These are phyloP conservation scores for Adenanthera pavonina DNA, from an alignment of 306 rosid species.

Conservation along the genomic window DNA sequence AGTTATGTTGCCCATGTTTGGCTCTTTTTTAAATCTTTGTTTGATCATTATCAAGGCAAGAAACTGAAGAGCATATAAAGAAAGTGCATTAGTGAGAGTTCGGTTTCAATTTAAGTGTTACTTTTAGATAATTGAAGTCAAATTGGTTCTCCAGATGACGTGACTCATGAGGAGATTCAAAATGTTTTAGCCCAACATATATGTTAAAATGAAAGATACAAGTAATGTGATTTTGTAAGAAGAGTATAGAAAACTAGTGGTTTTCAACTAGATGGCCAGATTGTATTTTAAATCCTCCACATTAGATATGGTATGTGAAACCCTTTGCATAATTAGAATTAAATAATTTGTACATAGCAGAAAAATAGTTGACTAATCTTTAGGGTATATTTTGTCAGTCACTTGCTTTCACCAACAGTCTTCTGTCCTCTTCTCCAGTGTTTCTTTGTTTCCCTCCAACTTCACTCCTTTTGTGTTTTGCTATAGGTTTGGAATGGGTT, in stretches of 20 bases:
- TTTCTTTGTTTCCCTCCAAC: not conserved
- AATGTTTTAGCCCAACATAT: not conserved
- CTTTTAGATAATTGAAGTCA: not conserved
- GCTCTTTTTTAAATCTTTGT: not conserved
- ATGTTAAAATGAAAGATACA: not conserved
- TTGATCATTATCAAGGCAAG: conserved; percentile 6
- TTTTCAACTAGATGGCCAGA: not conserved
- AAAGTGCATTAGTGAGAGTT: conserved; percentile 1
- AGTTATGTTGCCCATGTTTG: not conserved
- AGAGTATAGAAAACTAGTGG: not conserved
- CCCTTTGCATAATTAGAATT: not conserved
- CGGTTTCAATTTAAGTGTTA: not conserved
- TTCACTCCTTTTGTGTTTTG: no score
- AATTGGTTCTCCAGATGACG: not conserved
- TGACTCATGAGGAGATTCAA: not conserved
- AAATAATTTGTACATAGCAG: no score
- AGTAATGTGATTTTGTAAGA: not conserved
- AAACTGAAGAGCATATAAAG: conserved; percentile 1
- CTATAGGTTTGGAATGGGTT: not conserved
- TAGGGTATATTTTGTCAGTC: not conserved
- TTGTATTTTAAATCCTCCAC: not conserved
- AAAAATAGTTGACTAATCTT: no score
- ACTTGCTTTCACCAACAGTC: not conserved
- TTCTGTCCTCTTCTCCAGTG: not conserved
- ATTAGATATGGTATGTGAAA: not conserved